phyloP scores from a whole-genome alignment of 257 asterid genomes.

The Solanum dulcamara region DNA sequence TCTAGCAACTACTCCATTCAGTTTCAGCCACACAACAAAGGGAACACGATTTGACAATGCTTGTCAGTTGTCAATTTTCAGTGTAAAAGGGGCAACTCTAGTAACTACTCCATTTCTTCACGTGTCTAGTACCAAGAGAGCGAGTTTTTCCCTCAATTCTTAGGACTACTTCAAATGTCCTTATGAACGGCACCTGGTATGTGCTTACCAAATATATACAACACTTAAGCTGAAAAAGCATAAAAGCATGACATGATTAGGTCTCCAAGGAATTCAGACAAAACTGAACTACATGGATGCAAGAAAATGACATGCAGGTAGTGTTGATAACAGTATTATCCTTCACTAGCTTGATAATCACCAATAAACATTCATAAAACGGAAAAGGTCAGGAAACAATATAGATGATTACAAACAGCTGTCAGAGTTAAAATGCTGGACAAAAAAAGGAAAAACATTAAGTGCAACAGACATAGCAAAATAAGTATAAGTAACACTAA shows the following conservation, averaged over 20 bases:
- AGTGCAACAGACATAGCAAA: background rate
- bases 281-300: background rate
- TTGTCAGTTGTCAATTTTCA: background rate
- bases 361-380: background rate
- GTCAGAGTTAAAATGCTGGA: background rate
- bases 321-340: background rate
- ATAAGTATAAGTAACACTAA: background rate
- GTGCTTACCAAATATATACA: background rate
- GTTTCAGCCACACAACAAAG: conserved; percentile 96
- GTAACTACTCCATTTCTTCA: background rate
- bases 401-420: background rate
- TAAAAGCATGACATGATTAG: background rate
- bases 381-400: background rate
- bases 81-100: background rate
- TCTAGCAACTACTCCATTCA: background rate
- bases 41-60: conserved; percentile 84
- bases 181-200: background rate
- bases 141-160: background rate
- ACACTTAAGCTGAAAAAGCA: background rate
- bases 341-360: background rate
- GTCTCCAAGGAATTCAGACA: background rate
- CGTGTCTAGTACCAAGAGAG: background rate
- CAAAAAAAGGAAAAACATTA: background rate
- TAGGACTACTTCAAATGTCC: background rate
- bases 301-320: background rate